phyloP scores from a whole-genome alignment of 2,329 filamentous ascomycete genomes.

The Gnomoniopsis smithogilvyi region DNA sequence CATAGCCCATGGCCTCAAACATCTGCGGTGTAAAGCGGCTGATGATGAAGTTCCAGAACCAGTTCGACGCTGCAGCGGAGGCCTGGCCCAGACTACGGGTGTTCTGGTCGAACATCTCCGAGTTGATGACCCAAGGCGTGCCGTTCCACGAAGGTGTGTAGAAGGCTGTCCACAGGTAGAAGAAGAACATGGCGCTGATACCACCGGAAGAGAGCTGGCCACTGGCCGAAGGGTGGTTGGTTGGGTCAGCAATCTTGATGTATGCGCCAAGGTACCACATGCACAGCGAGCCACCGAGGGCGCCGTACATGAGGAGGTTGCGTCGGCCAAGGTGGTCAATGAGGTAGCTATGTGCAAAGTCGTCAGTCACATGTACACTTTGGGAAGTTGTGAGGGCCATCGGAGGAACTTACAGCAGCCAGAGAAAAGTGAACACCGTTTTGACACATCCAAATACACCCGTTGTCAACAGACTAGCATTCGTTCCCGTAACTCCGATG shows the following conservation, averaged over 20 bases:
- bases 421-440: constrained; percentile 64
- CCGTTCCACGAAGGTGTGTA: constrained; percentile 73
- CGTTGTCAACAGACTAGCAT: constrained; percentile 54
- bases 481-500: constrained; percentile 43
- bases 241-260: constrained; percentile 48
- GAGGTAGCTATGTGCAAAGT: constrained; percentile 41
- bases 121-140: constrained; percentile 73
- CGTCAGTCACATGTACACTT: no score
- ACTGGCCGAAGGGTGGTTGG: constrained; percentile 25
- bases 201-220: constrained; percentile 35
- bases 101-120: constrained; percentile 72
- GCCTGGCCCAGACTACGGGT: constrained; percentile 69
- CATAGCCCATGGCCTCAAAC: constrained; percentile 56
- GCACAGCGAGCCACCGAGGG: constrained; percentile 53
- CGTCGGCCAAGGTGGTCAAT: constrained; percentile 57
- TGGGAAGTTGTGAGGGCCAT: no score
- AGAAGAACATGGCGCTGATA: constrained; percentile 65
- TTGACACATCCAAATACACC: constrained; percentile 78
- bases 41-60: constrained; percentile 71
- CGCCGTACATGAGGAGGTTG: constrained; percentile 64
- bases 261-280: constrained; percentile 65
- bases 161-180: constrained; percentile 71
- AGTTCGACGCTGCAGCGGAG: constrained; percentile 68
- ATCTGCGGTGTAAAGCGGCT: constrained; percentile 66
- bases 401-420: constrained; percentile 66